Evolutionary conservation across 1,284 basidiomycete species (phyloP), one percentile per base, ranked within the genome.

Genomic region (Fomes fomentarius): DNA sequence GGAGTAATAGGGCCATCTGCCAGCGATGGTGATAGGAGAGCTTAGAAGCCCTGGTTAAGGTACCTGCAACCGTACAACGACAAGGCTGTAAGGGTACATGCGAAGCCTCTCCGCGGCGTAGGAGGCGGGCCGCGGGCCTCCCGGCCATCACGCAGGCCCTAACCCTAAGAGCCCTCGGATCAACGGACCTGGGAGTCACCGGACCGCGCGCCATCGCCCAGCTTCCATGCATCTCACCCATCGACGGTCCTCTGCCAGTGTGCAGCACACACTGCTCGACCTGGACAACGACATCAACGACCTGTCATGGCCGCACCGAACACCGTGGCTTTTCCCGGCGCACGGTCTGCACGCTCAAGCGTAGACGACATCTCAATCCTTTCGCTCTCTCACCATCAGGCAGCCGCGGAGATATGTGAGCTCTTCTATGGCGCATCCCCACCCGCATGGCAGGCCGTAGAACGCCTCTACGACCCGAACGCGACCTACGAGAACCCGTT

Each of bases 401-500:
- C 82, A 2, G 81, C 86, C 7, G 68, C 87, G 14, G 85, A 90
- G 59, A 79, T 88, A 25, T 86, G 85, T 63, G 78, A 84, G 50
- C 78, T 81, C 44, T 84, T 89, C 47, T 87, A 87, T 57, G 84
- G 85, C 22, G 78, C 83, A 46, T 62, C 54, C 63, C 76, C 40
- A 62, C 74, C 55, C 69, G 79, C 62, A 60, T 79, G 69, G 52
- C 82, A 82, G 43, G 69, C 76, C 8, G 72, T 86, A 1, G 81
- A 82, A 61, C 75, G 79, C 50, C 82, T 85, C 62, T 90, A 91
- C 63, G 88, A 90, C 66, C 61, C 83, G 19, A 81, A 80, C 68
- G 88, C 88, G 52, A 78, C 84, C 56, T 91, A 91, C 63, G 88
- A 91, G 69, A 91, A 90, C 63, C 89, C 88, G 4, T 67, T 88